Evolutionary conservation across 495 filamentous ascomycete species (phyloP).

Genomic region (Aspergillus asperescens): DNA sequence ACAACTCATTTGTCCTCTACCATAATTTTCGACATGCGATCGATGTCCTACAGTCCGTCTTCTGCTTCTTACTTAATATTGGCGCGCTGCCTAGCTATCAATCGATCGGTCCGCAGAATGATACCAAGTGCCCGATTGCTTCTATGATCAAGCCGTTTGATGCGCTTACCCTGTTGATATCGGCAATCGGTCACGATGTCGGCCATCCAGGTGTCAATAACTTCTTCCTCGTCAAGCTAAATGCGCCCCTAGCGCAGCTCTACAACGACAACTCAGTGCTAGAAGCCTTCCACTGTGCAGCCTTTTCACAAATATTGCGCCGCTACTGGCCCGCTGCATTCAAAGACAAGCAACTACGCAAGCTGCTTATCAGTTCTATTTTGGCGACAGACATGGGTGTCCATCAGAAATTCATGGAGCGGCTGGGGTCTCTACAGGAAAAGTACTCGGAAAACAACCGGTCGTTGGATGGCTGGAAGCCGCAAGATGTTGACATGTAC

Average conservation of each 20-base stretch:
- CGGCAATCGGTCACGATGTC: constrained; percentile 95
- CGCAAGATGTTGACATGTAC: constrained; percentile 62
- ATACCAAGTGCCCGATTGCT: constrained; percentile 57
- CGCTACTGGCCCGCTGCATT: constrained; percentile 86
- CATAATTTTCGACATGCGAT: constrained; percentile 98
- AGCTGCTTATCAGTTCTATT: constrained; percentile 91
- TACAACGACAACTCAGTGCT: constrained; percentile 97
- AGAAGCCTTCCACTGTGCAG: constrained; percentile 96
- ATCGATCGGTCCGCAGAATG: constrained; percentile 19
- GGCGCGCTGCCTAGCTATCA: constrained; percentile 67
- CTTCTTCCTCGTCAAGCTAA: constrained; percentile 85
- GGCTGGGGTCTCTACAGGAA: constrained; percentile 67
- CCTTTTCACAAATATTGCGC: constrained; percentile 91
- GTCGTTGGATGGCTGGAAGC: constrained; percentile 62
- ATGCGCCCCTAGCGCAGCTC: constrained; percentile 91
- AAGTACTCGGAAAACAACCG: constrained; percentile 60
- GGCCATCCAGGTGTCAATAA: constrained; percentile 98
- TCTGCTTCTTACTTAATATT: constrained; percentile 83
- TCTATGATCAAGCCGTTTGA: constrained; percentile 75
- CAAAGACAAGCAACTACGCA: constrained; percentile 66
- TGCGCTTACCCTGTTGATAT: constrained; percentile 81
- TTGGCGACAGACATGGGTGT: constrained; percentile 95
- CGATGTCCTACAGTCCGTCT: constrained; percentile 91
- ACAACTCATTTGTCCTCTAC: constrained; percentile 95
- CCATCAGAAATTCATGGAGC: constrained; percentile 93